Conservation (phyloP, 306 rosid genomes). For the Gillenia trifoliata region DNA sequence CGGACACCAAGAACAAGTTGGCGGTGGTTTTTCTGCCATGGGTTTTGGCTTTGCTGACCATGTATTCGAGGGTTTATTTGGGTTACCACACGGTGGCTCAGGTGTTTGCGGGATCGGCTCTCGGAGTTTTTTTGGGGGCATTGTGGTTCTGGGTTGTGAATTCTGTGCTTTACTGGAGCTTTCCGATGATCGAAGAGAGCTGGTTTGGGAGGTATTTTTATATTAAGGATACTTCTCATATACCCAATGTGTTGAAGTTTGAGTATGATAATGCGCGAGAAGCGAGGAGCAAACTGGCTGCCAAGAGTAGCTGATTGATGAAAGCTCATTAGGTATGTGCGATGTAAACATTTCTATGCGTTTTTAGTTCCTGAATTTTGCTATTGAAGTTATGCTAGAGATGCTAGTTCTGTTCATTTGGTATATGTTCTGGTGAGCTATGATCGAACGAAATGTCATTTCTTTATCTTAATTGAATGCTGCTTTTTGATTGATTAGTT, state of each 20-base stretch:
- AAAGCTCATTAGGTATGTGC: slow-evolving; percentile 6
- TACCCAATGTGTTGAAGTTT: slow-evolving; percentile 73
- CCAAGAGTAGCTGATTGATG: slow-evolving; percentile 36
- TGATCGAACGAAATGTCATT: not conserved
- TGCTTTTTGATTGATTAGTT: not conserved
- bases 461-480: not conserved
- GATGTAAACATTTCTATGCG: not conserved
- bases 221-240: slow-evolving; percentile 84
- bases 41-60: slow-evolving; percentile 56
- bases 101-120: slow-evolving; percentile 77
- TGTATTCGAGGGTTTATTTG: slow-evolving; percentile 80
- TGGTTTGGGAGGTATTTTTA: slow-evolving; percentile 59
- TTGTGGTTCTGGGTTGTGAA: slow-evolving; percentile 81
- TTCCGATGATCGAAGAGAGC: slow-evolving; percentile 74
- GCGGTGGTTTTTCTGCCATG: slow-evolving; percentile 33
- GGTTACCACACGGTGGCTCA: slow-evolving; percentile 80
- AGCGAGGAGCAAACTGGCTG: slow-evolving; percentile 35
- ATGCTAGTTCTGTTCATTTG: not conserved
- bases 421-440: not conserved
- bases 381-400: not conserved
- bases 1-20: slow-evolving; percentile 30
- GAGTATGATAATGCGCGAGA: slow-evolving; percentile 86
- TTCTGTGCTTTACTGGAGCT: slow-evolving; percentile 32
- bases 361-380: not conserved
- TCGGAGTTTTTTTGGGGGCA: slow-evolving; percentile 68